Base-by-base conservation (phyloP, 345 rosid species). In the Bruguiera parviflora region DNA sequence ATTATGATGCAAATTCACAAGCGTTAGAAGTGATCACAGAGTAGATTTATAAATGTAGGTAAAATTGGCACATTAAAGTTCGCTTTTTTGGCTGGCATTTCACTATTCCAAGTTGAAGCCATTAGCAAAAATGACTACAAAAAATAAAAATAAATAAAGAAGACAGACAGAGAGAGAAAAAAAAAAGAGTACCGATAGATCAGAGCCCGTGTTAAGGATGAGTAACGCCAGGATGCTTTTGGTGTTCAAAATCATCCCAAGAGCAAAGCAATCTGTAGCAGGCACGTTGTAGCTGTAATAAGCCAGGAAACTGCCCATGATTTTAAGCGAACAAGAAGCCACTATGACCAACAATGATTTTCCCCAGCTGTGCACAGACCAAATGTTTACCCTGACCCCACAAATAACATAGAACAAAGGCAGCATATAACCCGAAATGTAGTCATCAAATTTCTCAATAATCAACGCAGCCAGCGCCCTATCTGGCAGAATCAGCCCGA, bases 401-500 rank as follows among this genome's bases (percentile, higher is more conserved):
- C 76, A 58, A 21, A 65, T 7, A 1, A 73, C 61, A 59, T 69
- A 85, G 59, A 70, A 75, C 20, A 83, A 70, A 0, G 89, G 89
- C 56, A 87, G 32, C 72, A 85, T 20, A 37, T 82, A 67, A 64
- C 84, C 81, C 2, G 71, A 64, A 2, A 82, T 66, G 58, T 71
- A 81, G 6, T 75, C 85, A 64, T 77, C 87, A 27, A 82, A 62
- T 65, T 73, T 80, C 57, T 83, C 85, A 31, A 71, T 47, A 27
- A 83, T 57, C 21, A 8, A 49, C 6, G 68, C 58, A 19, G 77
- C 82, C 5, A 87, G 81, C 8, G 65, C 71, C 8, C 76, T 73
- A 33, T 65, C 60, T 5, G 92, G 92, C 27, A 85, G 64, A 37
- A 75, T 74, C 16, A 87, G 57, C 27, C 89, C 89, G n/a, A 80